Percentiles rank a stretch among this genome's conserved stretches.
Evolutionary conservation across 1,284 basidiomycete genomes (phyloP).

Genomic region (Anthracocystis setariae): DNA sequence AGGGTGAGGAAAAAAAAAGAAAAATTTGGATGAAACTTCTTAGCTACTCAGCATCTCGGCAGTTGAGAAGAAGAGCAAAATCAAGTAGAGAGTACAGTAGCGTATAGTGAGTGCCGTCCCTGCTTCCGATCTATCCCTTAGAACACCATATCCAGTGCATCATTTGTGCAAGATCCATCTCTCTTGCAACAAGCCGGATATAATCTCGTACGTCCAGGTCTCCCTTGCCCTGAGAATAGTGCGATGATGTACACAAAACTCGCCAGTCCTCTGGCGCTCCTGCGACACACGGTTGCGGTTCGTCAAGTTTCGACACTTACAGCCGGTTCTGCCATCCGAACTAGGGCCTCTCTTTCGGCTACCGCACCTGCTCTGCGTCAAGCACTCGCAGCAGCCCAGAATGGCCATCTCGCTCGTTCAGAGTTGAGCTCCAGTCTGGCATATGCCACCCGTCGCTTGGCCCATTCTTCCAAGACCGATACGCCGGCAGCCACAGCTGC

Average conservation of each 20-base stretch:
- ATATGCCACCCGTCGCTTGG: conserved; percentile 17
- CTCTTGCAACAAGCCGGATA: conserved; percentile 2
- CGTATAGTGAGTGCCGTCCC: not conserved
- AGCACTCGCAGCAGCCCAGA: not conserved
- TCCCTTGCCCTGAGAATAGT: not conserved
- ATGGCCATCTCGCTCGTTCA: conserved; percentile 3
- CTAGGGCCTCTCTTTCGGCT: conserved; percentile 3
- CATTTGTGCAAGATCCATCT: conserved; percentile 5
- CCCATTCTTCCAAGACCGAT: conserved; percentile 19
- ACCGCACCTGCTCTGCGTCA: conserved; percentile 6
- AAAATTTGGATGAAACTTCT: conserved; percentile 22
- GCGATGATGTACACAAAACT: conserved; percentile 40
- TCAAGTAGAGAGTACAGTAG: conserved; percentile 3
- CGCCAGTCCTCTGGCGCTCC: conserved; percentile 26
- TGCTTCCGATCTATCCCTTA: not conserved
- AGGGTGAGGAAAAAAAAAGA: conserved; percentile 8
- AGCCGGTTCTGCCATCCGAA: conserved; percentile 14
- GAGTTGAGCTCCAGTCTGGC: conserved; percentile 10
- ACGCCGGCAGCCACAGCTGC: conserved; percentile 21
- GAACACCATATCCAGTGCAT: not conserved
- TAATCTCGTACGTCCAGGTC: not conserved
- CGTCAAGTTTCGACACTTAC: conserved; percentile 36
- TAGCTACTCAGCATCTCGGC: conserved; percentile 1
- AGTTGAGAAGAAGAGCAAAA: not conserved
- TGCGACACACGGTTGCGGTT: conserved; percentile 17